Evolutionary conservation across 257 asterid genomes (phyloP).

Genomic region (Plantago ovata): DNA sequence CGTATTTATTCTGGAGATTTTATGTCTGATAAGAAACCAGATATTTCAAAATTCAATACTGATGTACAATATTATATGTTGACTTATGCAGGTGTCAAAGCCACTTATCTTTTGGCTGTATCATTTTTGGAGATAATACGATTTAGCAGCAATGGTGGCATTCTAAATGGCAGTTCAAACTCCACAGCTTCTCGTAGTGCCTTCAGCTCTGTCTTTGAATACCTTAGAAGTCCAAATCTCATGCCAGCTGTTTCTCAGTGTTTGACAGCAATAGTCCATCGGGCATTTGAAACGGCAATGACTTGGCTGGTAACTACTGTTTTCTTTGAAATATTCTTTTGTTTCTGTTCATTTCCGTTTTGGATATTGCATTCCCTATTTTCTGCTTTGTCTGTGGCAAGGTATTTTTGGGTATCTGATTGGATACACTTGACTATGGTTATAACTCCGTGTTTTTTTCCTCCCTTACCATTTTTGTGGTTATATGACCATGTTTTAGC

Average conservation of each 20-base stretch:
- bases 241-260: slow-evolving; percentile 93
- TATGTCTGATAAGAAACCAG: slow-evolving; percentile 16
- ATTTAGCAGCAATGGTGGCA: slow-evolving; percentile 98
- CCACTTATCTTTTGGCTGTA: slow-evolving; percentile 98
- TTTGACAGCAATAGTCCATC: slow-evolving; percentile 89
- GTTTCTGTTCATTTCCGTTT: too few relatives aligned
- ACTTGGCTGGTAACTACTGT: slow-evolving; percentile 78
- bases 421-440: too few relatives aligned
- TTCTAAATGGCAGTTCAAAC: slow-evolving; percentile 71
- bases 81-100: slow-evolving; percentile 83
- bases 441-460: too few relatives aligned
- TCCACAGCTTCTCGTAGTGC: slow-evolving; percentile 84
- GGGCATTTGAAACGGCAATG: slow-evolving; percentile 84
- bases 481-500: neutral
- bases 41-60: neutral
- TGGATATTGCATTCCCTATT: neutral
- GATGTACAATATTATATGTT: slow-evolving; percentile 22
- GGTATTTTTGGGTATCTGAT: too few relatives aligned
- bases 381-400: slow-evolving; percentile 1
- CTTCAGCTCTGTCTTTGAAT: slow-evolving; percentile 93
- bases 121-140: slow-evolving; percentile 92
- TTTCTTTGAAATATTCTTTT: neutral
- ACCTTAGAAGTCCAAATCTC: slow-evolving; percentile 90
- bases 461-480: neutral
- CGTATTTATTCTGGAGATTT: slow-evolving; percentile 1